Percentiles rank a stretch among this genome's conserved stretches.
These are phyloP conservation scores for Chlorella sorokiniana DNA, from an alignment of 139 green algal species.

Conservation along the genomic window DNA sequence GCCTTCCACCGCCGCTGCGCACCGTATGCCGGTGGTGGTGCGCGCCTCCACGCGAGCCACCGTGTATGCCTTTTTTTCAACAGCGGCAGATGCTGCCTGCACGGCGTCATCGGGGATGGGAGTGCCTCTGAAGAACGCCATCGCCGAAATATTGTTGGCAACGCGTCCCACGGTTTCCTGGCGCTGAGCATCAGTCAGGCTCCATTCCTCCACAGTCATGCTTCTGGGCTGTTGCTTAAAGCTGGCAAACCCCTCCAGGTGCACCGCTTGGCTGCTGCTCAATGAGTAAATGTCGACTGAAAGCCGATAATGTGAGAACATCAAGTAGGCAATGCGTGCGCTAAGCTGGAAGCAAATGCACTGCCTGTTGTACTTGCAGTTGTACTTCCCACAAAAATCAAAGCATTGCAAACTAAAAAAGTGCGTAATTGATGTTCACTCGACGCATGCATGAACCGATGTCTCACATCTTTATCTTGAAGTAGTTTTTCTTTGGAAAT, in stretches of 20 bases:
- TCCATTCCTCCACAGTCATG: constrained; percentile 53
- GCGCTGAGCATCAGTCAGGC: constrained; percentile 57
- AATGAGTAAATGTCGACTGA: not conserved
- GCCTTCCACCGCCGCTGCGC: not conserved
- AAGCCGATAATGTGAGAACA: not conserved
- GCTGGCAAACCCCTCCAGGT: too few species aligned
- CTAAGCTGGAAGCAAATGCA: not conserved
- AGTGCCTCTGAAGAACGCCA: constrained; percentile 64
- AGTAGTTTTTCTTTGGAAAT: too few species aligned
- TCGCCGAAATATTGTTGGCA: constrained; percentile 57
- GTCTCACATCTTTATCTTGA: too few species aligned
- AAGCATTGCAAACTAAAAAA: too few species aligned
- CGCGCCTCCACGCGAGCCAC: constrained; percentile 74
- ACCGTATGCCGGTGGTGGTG: constrained; percentile 80
- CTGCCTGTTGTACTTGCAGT: too few species aligned
- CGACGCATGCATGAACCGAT: too few species aligned
- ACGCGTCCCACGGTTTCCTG: constrained; percentile 65
- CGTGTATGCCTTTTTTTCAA: constrained; percentile 86
- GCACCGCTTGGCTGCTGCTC: not conserved
- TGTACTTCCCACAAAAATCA: too few species aligned
- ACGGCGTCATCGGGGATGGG: constrained; percentile 50
- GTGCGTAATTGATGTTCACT: too few species aligned
- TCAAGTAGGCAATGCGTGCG: not conserved
- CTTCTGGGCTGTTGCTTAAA: too few species aligned
- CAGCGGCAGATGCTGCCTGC: constrained; percentile 41